A percentile compares a stretch with the other conserved stretches of the same genome.
Conservation (phyloP, 2,329 filamentous ascomycete species). For the Epicoccum nigrum region DNA sequence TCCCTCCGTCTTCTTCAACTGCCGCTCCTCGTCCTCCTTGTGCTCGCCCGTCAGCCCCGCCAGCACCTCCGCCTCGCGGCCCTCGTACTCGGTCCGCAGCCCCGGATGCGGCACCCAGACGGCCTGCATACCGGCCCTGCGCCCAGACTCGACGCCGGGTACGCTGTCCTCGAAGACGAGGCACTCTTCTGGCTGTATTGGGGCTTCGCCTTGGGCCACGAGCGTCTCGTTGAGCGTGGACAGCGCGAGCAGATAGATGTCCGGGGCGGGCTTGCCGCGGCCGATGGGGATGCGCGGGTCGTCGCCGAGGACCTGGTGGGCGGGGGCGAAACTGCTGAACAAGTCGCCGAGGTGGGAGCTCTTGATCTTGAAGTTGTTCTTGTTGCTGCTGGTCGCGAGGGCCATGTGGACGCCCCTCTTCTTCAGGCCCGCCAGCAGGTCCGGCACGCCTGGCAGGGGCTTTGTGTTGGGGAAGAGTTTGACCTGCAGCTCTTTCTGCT, state of each 20-base stretch:
- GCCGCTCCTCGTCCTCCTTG: constrained; percentile 58
- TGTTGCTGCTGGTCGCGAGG: constrained; percentile 80
- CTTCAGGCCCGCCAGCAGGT: constrained; percentile 68
- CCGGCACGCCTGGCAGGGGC: constrained; percentile 77
- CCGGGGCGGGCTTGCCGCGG: constrained; percentile 90
- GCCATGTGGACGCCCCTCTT: constrained; percentile 75
- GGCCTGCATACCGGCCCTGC: constrained; percentile 92
- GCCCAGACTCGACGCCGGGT: constrained; percentile 86
- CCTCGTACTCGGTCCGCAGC: constrained; percentile 75
- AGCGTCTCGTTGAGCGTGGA: constrained; percentile 81
- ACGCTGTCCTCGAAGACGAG: constrained; percentile 97
- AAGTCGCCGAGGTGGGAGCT: constrained; percentile 61
- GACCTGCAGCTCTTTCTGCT: constrained; percentile 68
- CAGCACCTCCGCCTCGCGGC: constrained; percentile 79
- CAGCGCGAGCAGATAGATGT: constrained; percentile 90
- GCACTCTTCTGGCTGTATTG: constrained; percentile 82
- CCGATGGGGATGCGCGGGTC: constrained; percentile 77
- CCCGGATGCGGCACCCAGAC: constrained; percentile 89
- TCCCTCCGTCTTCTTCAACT: constrained; percentile 42
- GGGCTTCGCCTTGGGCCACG: constrained; percentile 61
- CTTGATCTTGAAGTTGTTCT: constrained; percentile 77
- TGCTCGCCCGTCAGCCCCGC: constrained; percentile 80
- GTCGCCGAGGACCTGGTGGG: constrained; percentile 82
- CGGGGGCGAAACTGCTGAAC: constrained; percentile 69
- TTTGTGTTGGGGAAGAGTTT: constrained; percentile 75